phyloP scores from a whole-genome alignment of 306 rosid genomes.

The Dicorynia guianensis region DNA sequence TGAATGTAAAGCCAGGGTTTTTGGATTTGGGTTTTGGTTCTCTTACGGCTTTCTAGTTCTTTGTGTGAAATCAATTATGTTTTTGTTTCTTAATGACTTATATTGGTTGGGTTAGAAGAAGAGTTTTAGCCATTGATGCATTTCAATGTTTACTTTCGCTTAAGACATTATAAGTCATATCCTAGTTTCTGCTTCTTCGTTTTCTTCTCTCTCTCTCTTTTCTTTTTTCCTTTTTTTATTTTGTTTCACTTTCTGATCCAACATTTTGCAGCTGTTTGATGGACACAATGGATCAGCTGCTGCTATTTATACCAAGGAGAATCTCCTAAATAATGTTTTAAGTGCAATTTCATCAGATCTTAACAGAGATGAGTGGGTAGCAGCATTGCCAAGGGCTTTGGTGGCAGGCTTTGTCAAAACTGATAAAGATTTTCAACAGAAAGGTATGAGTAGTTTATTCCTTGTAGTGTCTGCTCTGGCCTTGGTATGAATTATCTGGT shows the following conservation, averaged over 20 bases:
- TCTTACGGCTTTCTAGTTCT: conserved; percentile 10
- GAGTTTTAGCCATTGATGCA: not conserved
- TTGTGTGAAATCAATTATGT: not conserved
- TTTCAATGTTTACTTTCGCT: conserved; percentile 18
- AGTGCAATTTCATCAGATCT: conserved; percentile 88
- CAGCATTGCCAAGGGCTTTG: conserved; percentile 96
- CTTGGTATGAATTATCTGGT: conserved; percentile 28
- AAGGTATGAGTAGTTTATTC: conserved; percentile 55
- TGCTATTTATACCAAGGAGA: conserved; percentile 93
- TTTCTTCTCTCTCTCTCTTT: no score
- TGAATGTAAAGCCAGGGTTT: not conserved
- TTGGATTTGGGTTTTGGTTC: not conserved
- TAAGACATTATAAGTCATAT: not conserved
- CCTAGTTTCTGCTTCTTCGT: conserved; percentile 1
- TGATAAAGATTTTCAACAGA: conserved; percentile 87
- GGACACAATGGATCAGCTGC: conserved; percentile 99
- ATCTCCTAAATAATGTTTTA: conserved; percentile 81
- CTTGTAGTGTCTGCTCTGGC: conserved; percentile 12
- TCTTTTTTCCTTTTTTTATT: not conserved
- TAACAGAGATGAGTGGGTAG: conserved; percentile 93
- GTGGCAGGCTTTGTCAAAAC: conserved; percentile 99
- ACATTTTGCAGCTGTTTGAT: conserved; percentile 85
- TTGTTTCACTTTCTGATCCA: conserved; percentile 43
- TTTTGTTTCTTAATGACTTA: conserved; percentile 17
- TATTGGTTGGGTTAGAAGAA: conserved; percentile 26